These are phyloP conservation scores for Plasmodium yoelii DNA, from an alignment of 169 alveolate species.

Conservation along the genomic window DNA sequence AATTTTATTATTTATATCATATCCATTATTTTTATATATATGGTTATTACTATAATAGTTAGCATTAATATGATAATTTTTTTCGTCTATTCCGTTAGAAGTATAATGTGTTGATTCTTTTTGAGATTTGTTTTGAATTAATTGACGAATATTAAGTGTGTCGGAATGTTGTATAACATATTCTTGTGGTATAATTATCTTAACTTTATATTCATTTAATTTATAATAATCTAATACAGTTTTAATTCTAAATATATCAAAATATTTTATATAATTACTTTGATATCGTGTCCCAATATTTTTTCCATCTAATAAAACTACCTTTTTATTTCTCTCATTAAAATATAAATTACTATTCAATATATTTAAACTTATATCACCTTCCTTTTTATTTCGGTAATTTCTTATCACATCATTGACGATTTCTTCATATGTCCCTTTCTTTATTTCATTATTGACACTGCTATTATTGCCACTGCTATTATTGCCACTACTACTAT, in stretches of 20 bases:
- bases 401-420: too few relatives aligned
- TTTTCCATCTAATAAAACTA: constrained; percentile 47
- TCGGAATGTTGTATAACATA: not conserved
- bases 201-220: constrained; percentile 22
- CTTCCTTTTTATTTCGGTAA: not conserved
- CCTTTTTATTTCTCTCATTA: not conserved
- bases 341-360: not conserved
- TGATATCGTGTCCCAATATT: constrained; percentile 57
- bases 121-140: not conserved
- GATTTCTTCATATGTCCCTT: too few relatives aligned
- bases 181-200: constrained; percentile 41
- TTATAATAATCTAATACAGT: constrained; percentile 34
- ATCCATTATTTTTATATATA: not conserved
- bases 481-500: too few relatives aligned
- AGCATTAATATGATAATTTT: not conserved
- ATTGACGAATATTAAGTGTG: too few relatives aligned
- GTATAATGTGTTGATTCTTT: not conserved
- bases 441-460: too few relatives aligned
- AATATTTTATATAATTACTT: constrained; percentile 50
- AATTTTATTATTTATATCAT: not conserved
- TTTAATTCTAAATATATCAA: constrained; percentile 47
- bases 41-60: too few relatives aligned
- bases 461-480: too few relatives aligned
- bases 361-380: not conserved
- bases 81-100: not conserved